Percentiles rank a stretch among this genome's conserved stretches.
Conservation (phyloP, 352 stramenopile genomes). For the Phytophthora crassamura region DNA sequence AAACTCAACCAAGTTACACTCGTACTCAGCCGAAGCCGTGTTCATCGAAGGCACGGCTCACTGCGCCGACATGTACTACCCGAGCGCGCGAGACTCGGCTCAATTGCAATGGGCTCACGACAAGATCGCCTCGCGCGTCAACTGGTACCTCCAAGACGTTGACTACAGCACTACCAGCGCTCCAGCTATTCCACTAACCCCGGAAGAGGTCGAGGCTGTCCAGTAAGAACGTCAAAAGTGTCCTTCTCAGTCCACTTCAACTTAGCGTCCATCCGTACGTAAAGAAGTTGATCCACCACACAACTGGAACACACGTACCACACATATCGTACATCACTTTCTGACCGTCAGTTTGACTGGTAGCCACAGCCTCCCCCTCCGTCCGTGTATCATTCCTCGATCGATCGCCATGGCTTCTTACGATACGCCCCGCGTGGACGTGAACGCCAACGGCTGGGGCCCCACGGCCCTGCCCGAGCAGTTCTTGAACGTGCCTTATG, state of each 20-base stretch:
- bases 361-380: not conserved
- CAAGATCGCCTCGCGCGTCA: constrained; percentile 63
- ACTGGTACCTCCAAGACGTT: constrained; percentile 45
- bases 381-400: constrained; percentile 26
- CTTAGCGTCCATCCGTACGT: not conserved
- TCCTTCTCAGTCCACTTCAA: constrained; percentile 5
- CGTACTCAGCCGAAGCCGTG: constrained; percentile 57
- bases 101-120: constrained; percentile 72
- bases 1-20: constrained; percentile 70
- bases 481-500: constrained; percentile 95
- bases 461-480: constrained; percentile 87
- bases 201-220: constrained; percentile 27
- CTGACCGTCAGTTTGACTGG: constrained; percentile 25
- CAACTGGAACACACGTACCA: not conserved
- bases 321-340: too few relatives aligned
- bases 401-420: constrained; percentile 71
- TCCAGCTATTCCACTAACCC: not conserved
- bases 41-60: constrained; percentile 87
- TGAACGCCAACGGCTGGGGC: constrained; percentile 87
- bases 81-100: constrained; percentile 53
- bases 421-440: constrained; percentile 76
- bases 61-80: constrained; percentile 87
- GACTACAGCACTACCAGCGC: not conserved
- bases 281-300: not conserved
- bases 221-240: constrained; percentile 19